Evolutionary conservation across 768 basidiomycete genomes (phyloP).

Genomic region (Lactarius psammicola): DNA sequence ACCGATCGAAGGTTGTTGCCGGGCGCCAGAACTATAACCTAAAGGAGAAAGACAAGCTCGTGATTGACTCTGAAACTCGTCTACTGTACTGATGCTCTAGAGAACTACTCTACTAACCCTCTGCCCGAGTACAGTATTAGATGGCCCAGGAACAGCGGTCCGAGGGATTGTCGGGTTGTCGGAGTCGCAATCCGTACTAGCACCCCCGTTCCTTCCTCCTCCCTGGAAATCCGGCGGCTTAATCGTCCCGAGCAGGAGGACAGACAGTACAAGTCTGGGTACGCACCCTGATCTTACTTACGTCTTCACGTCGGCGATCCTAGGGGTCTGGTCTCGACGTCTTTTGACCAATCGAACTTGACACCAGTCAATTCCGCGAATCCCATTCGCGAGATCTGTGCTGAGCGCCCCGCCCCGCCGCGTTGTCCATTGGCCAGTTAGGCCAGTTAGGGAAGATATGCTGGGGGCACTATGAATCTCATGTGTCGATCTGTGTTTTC

Average conservation of each 20-base stretch:
- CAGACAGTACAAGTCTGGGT: not conserved
- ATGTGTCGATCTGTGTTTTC: conserved; percentile 6
- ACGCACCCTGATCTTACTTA: not conserved
- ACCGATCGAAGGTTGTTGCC: not conserved
- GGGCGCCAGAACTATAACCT: not conserved
- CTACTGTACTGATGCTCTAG: not conserved
- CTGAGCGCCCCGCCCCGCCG: conserved; percentile 8
- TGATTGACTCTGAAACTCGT: not conserved
- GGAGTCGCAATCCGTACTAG: not conserved
- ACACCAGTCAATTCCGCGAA: not conserved
- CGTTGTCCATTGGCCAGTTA: not conserved
- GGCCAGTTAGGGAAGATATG: too few species aligned
- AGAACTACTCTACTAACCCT: not conserved
- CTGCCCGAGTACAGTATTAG: not conserved
- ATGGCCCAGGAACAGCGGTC: not conserved
- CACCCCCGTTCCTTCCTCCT: not conserved
- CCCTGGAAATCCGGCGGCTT: not conserved
- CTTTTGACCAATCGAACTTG: not conserved
- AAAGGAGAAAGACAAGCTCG: conserved; percentile 9
- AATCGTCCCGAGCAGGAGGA: not conserved
- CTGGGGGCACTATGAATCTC: conserved; percentile 11
- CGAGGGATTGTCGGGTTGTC: not conserved
- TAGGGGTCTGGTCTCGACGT: not conserved
- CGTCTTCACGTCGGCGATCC: not conserved
- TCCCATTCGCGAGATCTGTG: not conserved